Evolutionary conservation across 116 monocot genomes (phyloP).

Genomic region (Posidonia oceanica): DNA sequence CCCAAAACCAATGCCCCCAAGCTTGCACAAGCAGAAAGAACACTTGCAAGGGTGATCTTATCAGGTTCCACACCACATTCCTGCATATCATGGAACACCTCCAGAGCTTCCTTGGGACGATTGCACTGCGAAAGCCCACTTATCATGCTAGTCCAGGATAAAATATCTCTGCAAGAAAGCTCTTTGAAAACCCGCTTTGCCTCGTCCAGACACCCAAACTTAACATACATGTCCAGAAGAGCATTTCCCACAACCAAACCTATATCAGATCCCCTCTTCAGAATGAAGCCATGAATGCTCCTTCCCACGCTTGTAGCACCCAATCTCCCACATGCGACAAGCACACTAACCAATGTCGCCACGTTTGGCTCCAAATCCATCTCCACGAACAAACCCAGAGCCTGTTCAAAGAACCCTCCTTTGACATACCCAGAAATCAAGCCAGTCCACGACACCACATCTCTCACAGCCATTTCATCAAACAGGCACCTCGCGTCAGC

Average conservation of each 20-base stretch:
- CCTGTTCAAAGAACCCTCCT: constrained; percentile 23
- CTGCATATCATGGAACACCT: constrained; percentile 48
- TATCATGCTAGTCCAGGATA: constrained; percentile 68
- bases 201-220: constrained; percentile 39
- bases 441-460: constrained; percentile 63
- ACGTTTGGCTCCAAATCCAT: constrained; percentile 53
- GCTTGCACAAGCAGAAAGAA: constrained; percentile 60
- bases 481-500: constrained; percentile 33
- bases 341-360: constrained; percentile 43
- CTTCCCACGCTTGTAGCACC: constrained; percentile 22
- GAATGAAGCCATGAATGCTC: constrained; percentile 34
- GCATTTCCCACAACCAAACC: constrained; percentile 30
- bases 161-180: constrained; percentile 33
- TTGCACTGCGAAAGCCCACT: constrained; percentile 46
- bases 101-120: constrained; percentile 41
- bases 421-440: constrained; percentile 59
- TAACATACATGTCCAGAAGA: constrained; percentile 69
- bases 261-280: constrained; percentile 18
- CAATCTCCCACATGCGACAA: constrained; percentile 42
- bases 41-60: constrained; percentile 43
- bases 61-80: constrained; percentile 39
- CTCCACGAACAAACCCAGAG: constrained; percentile 24
- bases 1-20: constrained; percentile 50
- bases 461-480: constrained; percentile 45
- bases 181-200: constrained; percentile 36